Evolutionary conservation across 2,329 filamentous ascomycete species (phyloP).

Genomic region (Lachnellula occidentalis): DNA sequence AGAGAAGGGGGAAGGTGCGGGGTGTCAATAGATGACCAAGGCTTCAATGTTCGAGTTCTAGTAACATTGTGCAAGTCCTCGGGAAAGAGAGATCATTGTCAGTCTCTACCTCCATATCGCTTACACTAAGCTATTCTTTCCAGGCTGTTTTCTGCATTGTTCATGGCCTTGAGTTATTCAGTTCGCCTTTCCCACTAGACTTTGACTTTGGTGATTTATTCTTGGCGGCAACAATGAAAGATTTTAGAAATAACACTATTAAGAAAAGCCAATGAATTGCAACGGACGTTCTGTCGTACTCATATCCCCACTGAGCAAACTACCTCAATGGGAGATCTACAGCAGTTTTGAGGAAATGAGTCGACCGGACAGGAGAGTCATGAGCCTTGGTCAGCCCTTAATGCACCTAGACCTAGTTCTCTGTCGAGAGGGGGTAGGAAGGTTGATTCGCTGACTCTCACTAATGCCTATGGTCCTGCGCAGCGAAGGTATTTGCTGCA

Average conservation of each 20-base stretch:
- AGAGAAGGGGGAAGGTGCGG: not conserved
- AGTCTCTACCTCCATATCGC: not conserved
- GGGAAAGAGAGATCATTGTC: not conserved
- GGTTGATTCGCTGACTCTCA: not conserved
- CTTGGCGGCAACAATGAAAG: not conserved
- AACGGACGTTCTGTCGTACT: not conserved
- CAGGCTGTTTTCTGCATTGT: not conserved
- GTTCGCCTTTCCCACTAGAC: not conserved
- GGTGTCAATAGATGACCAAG: not conserved
- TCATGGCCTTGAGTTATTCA: not conserved
- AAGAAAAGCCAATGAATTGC: not conserved
- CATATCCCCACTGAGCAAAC: not conserved
- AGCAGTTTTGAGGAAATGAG: not conserved
- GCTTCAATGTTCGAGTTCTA: not conserved
- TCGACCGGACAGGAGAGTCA: not conserved
- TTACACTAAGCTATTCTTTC: not conserved
- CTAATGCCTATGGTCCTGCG: slow-evolving; percentile 8
- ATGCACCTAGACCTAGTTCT: not conserved
- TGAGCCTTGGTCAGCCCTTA: not conserved
- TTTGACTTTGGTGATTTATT: not conserved
- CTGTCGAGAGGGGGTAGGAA: not conserved
- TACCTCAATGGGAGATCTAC: not conserved
- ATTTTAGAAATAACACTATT: not conserved
- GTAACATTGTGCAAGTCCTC: not conserved
- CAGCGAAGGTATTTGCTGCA: slow-evolving; percentile 1